Percentiles rank a stretch among this genome's conserved stretches.
phyloP scores from a whole-genome alignment of 2,329 filamentous ascomycete genomes.

The Aureobasidium sp. region DNA sequence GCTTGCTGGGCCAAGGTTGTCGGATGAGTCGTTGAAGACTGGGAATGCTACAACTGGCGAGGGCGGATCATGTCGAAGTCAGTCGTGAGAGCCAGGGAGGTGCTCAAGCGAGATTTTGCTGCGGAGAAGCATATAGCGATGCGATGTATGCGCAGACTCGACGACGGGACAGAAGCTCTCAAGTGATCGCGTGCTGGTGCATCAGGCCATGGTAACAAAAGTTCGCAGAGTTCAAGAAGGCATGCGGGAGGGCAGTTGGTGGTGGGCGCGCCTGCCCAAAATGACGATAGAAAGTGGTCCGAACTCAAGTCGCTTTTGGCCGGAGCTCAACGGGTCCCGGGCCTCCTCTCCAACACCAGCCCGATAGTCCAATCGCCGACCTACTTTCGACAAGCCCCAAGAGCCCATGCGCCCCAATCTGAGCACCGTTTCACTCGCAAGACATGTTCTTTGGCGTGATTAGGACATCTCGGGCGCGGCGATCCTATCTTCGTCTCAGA shows the following conservation, averaged over 20 bases:
- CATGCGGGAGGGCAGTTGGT: conserved; percentile 6
- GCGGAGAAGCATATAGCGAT: conserved; percentile 8
- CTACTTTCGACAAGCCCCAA: not conserved
- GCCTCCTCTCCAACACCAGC: not conserved
- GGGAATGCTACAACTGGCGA: conserved; percentile 5
- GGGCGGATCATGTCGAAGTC: conserved; percentile 14
- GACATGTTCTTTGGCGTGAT: not conserved
- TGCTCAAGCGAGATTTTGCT: conserved; percentile 7
- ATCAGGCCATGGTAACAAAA: conserved; percentile 8
- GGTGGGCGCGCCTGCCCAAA: conserved; percentile 2
- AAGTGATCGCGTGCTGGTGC: conserved; percentile 5
- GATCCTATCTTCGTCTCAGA: conserved; percentile 1
- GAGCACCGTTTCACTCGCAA: not conserved
- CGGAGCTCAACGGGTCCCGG: not conserved
- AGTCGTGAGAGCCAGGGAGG: conserved; percentile 8
- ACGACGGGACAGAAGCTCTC: not conserved
- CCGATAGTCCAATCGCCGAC: not conserved
- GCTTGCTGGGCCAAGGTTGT: not conserved
- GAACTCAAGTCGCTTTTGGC: not conserved
- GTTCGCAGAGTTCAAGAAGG: conserved; percentile 1
- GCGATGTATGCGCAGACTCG: not conserved
- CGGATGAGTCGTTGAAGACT: not conserved
- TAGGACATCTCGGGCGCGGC: not conserved
- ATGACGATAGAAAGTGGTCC: conserved; percentile 8
- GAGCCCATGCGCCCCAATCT: not conserved